phyloP scores from a whole-genome alignment of 2,329 filamentous ascomycete species.

The Ascochyta viciae-villosae region DNA sequence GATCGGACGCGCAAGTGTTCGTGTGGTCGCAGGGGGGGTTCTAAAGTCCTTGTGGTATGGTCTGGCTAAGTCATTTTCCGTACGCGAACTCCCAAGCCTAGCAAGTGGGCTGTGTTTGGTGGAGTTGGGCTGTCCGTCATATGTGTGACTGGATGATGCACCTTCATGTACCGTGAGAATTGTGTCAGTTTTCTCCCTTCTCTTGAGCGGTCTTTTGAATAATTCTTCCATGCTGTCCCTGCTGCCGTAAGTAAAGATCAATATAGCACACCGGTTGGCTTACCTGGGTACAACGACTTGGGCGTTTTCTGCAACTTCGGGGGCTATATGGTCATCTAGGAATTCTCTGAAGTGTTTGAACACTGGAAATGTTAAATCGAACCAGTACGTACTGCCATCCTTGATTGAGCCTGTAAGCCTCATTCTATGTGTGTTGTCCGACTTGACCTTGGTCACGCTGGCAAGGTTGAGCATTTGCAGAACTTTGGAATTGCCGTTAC shows the following conservation, averaged over 20 bases:
- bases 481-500: background rate
- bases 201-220: conserved; percentile 21
- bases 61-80: background rate
- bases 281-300: background rate
- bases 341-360: conserved; percentile 19
- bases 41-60: background rate
- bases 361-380: conserved; percentile 34
- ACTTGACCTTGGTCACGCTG: conserved; percentile 17
- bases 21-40: background rate
- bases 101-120: background rate
- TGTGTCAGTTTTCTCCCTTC: conserved; percentile 20
- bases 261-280: background rate
- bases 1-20: conserved; percentile 9
- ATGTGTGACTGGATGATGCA: background rate
- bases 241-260: conserved; percentile 3
- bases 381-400: conserved; percentile 15
- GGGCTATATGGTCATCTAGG: conserved; percentile 2
- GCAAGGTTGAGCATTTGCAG: conserved; percentile 13
- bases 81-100: background rate
- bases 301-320: background rate
- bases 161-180: conserved; percentile 6
- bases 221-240: conserved; percentile 22
- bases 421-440: conserved; percentile 28
- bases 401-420: conserved; percentile 26
- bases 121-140: background rate